phyloP scores from a whole-genome alignment of 306 rosid genomes.

The Astragalus glycyphyllos region DNA sequence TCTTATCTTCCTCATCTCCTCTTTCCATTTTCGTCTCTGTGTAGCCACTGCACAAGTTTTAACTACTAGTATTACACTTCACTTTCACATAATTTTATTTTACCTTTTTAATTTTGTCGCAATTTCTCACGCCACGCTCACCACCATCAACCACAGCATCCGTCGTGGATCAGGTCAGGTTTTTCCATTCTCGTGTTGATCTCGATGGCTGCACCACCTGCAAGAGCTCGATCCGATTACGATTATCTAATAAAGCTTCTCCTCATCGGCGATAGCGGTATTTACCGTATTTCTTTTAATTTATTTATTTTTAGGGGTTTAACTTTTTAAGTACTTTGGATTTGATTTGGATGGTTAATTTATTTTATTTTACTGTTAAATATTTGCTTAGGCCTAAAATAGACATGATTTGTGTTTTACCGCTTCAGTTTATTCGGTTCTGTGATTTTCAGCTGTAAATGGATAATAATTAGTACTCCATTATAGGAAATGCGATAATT shows the following conservation, averaged over 20 bases:
- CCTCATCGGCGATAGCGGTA: conserved; percentile 96
- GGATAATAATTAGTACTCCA: not conserved
- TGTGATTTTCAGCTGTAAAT: conserved; percentile 14
- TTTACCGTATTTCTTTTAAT: not conserved
- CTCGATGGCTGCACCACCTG: conserved; percentile 81
- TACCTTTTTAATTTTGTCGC: not conserved
- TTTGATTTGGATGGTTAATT: conserved; percentile 15
- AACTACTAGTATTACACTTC: not conserved
- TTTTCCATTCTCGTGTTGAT: conserved; percentile 21
- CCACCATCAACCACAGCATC: not conserved
- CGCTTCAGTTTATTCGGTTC: not conserved
- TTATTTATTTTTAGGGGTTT: not conserved
- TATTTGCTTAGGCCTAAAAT: conserved; percentile 16
- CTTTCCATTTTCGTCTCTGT: conserved; percentile 9
- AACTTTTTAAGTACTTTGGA: not conserved
- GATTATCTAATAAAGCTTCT: conserved; percentile 92
- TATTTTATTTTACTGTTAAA: not conserved
- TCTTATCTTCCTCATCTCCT: conserved; percentile 46
- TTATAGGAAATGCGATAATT: not conserved
- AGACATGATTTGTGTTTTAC: conserved; percentile 14
- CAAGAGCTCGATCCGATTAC: conserved; percentile 92
- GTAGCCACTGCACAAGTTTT: not conserved
- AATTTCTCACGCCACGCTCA: not conserved
- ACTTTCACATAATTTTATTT: not conserved
- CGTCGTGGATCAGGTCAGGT: conserved; percentile 40